Evolutionary conservation across 1,284 basidiomycete genomes (phyloP), one percentile per base, ranked within the genome.

Genomic region (Pisolithus thermaeus): DNA sequence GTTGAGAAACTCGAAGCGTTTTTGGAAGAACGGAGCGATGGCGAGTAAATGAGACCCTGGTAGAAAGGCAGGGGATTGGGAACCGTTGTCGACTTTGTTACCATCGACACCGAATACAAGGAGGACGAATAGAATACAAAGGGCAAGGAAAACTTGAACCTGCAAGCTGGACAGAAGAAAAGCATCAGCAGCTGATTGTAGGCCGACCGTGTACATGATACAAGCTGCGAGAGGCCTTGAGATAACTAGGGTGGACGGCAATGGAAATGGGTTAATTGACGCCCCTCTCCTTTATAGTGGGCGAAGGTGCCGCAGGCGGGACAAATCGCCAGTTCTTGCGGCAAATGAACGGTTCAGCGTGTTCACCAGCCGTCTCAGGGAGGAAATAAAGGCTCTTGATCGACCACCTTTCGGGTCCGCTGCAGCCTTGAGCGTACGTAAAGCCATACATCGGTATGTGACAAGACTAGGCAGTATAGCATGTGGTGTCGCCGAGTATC

Each of bases 1-100:
- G 59, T 79, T 80, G 54, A 88, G 61, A 65, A 88, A 88, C 62
- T 87, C 84, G 61, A 80, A 82, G 50, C 85, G 76, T 58, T 68
- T 70, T 48, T 75, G 76, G 63, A 87, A 87, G 72, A 88, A 88
- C 18, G 83, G 79, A 32, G 70, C 62, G 50, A 84, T 80, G 54
- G 77, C 72, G 57, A 78, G 73, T 51, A 84, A 68, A 52, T 77
- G 76, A 44, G 71, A 71, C 46, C 78, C 77, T 42, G 84, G 83
- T 4, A 88, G 70, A 47, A 70, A 71, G 47, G 71, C 71, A 40
- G 84, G 80, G 43, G 73, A 62, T 52, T 77, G 64, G 27, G 64
- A 58, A 16, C 61, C 72, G 23, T 69, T 64, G 46, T 71, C 59
- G 54, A 77, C 74, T 53, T 73, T 72, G 57, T 74, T 74, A 3